These are phyloP conservation scores for Colletotrichum sansevieriae DNA, from an alignment of 2,329 filamentous ascomycete species.

Conservation along the genomic window DNA sequence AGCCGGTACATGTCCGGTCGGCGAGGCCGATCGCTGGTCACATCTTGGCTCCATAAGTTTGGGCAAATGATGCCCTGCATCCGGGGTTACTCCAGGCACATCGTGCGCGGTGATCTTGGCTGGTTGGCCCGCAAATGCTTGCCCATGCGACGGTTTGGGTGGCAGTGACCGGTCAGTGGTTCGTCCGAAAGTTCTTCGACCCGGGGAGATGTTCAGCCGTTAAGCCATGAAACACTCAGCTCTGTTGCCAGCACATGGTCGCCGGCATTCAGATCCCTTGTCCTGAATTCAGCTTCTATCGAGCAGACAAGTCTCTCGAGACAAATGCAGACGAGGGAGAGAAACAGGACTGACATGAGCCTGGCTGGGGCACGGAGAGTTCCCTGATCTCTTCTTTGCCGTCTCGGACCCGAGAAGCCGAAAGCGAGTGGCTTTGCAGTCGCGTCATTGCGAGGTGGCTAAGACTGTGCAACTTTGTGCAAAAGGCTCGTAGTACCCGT, in stretches of 20 bases:
- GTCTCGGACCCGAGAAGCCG: slow-evolving; percentile 8
- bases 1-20: slow-evolving; percentile 5
- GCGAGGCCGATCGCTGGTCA: slow-evolving; percentile 22
- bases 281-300: neutral
- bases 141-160: neutral
- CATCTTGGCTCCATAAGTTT: slow-evolving; percentile 2
- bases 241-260: neutral
- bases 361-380: neutral
- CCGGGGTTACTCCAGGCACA: neutral
- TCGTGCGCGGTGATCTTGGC: neutral
- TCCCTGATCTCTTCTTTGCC: neutral
- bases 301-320: neutral
- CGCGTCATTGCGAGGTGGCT: slow-evolving; percentile 35
- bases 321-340: neutral
- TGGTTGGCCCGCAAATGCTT: neutral
- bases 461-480: neutral
- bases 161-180: slow-evolving; percentile 18
- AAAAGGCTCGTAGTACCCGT: too few relatives aligned
- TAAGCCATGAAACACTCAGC: slow-evolving; percentile 14
- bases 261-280: neutral
- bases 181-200: slow-evolving; percentile 20
- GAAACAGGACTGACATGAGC: neutral
- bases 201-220: slow-evolving; percentile 1
- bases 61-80: slow-evolving; percentile 5
- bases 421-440: slow-evolving; percentile 23